These are phyloP conservation scores for Pichia sp. DNA, from an alignment of 1,139 yeast species.

Conservation along the genomic window DNA sequence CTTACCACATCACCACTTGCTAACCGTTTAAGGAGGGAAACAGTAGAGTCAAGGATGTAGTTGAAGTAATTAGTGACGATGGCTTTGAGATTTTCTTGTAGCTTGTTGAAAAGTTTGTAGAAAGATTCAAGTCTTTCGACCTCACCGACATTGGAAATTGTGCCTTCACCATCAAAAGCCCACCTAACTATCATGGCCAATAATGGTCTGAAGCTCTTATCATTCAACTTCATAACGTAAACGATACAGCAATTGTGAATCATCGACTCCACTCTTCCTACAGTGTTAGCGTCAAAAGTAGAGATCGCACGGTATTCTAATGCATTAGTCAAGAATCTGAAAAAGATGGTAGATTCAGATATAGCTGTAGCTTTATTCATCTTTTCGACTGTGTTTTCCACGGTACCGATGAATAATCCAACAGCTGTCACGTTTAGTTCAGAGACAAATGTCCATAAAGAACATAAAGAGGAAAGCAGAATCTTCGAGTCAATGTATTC, in stretches of 20 bases:
- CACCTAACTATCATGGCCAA: conserved; percentile 84
- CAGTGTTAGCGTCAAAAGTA: conserved; percentile 64
- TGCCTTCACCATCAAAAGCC: conserved; percentile 84
- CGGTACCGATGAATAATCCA: conserved; percentile 62
- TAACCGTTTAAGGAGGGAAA: conserved; percentile 48
- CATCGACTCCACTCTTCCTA: conserved; percentile 75
- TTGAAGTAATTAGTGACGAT: conserved; percentile 87
- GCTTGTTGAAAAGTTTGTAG: conserved; percentile 79
- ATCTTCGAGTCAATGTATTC: conserved; percentile 65
- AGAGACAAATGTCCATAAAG: conserved; percentile 59
- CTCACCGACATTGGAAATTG: conserved; percentile 42
- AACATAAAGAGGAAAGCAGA: conserved; percentile 57
- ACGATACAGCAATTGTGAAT: conserved; percentile 69
- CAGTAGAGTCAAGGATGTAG: conserved; percentile 72
- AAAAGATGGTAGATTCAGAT: conserved; percentile 62
- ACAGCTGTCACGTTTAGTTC: conserved; percentile 44
- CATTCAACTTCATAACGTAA: conserved; percentile 86
- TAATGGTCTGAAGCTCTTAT: conserved; percentile 86
- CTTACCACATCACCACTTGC: conserved; percentile 41
- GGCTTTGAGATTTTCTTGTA: conserved; percentile 79
- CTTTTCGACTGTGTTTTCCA: conserved; percentile 61
- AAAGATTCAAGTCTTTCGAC: conserved; percentile 62
- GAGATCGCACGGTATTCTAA: conserved; percentile 63
- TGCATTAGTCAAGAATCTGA: conserved; percentile 64
- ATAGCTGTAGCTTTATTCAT: conserved; percentile 77